Conservation (phyloP, 2,329 filamentous ascomycete genomes). For the Sporothrix euskadiensis region DNA sequence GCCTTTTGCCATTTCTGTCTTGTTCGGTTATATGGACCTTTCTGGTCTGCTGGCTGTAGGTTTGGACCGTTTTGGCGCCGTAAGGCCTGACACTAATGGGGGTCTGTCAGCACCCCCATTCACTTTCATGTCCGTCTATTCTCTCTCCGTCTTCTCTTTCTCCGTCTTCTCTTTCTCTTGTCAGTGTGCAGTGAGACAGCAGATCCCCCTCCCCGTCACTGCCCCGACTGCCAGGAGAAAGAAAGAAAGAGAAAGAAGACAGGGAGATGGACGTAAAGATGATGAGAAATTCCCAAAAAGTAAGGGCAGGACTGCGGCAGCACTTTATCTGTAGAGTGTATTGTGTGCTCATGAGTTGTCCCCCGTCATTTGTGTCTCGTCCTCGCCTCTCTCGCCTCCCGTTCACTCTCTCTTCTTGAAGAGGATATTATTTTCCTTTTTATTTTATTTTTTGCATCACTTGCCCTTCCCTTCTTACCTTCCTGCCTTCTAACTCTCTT, state of each 20-base stretch:
- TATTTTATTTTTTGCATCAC: not conserved
- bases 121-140: not conserved
- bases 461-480: not conserved
- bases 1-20: not conserved
- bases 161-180: not conserved
- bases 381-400: not conserved
- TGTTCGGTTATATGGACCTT: constrained; percentile 21
- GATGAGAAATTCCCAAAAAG: not conserved
- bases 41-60: not conserved
- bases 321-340: not conserved
- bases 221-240: not conserved
- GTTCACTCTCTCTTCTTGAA: not conserved
- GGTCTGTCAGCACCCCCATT: constrained; percentile 22
- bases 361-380: not conserved
- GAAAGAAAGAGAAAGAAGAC: not conserved
- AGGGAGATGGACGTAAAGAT: not conserved
- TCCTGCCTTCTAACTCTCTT: not conserved
- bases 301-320: constrained; percentile 6
- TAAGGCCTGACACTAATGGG: not conserved
- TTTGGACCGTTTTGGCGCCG: constrained; percentile 10
- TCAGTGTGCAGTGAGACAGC: constrained; percentile 8
- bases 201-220: not conserved
- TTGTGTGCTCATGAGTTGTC: not conserved
- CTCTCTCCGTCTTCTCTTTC: constrained; percentile 2
- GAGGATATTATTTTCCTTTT: constrained; percentile 21